Conservation (phyloP, 495 filamentous ascomycete species). For the Lasiosphaeris hirsuta region DNA sequence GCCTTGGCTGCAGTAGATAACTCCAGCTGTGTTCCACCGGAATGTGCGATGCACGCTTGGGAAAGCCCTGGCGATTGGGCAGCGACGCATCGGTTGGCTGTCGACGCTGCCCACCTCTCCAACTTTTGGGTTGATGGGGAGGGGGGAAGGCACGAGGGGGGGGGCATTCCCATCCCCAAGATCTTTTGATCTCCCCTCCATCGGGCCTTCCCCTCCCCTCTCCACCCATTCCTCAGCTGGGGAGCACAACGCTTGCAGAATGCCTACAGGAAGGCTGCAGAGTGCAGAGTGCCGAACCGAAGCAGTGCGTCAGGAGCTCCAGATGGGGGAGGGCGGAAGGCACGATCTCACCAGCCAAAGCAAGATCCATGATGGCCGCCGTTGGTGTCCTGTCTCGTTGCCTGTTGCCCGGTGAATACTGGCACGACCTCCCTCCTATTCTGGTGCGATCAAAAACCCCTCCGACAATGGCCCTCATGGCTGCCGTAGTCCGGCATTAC, state of each 20-base stretch:
- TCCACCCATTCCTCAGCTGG: neutral
- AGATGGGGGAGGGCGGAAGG: no score
- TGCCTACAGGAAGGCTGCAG: conserved; percentile 4
- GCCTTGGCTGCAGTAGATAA: conserved; percentile 10
- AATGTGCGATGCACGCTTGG: conserved; percentile 3
- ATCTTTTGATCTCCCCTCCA: no score
- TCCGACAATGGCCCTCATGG: neutral
- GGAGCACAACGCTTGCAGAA: neutral
- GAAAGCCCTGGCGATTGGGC: conserved; percentile 20
- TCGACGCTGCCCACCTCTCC: conserved; percentile 1
- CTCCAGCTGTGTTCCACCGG: neutral
- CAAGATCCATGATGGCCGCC: neutral
- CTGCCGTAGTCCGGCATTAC: neutral
- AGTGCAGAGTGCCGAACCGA: conserved; percentile 5
- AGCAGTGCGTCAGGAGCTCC: conserved; percentile 10
- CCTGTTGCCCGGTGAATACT: neutral
- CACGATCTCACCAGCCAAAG: neutral
- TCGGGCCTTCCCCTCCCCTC: neutral
- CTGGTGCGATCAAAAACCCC: neutral
- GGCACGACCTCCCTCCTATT: neutral
- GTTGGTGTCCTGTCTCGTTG: neutral
- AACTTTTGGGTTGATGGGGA: neutral
- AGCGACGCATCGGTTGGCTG: conserved; percentile 17
- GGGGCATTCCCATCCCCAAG: neutral
- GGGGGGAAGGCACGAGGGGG: conserved; percentile 1